Evolutionary conservation across 2,329 filamentous ascomycete genomes (phyloP), one percentile per base, ranked within the genome.

Genomic region (Fusarium nurragi): DNA sequence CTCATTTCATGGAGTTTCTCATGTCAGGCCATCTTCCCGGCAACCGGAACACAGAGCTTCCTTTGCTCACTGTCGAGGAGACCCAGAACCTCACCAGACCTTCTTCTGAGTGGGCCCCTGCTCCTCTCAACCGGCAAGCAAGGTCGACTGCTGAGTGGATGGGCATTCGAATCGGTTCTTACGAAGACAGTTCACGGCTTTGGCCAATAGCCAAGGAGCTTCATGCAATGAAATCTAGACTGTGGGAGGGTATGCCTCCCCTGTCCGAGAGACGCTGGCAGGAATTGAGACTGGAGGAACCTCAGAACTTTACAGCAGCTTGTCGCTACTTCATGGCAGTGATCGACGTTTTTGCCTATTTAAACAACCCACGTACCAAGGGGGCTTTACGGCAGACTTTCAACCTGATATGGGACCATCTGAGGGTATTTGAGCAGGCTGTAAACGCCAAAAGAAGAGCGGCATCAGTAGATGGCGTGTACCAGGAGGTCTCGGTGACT

Each of bases 201-300:
- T 52, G 61, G 21, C 18, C 45, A 1, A 67, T 75, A 4, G 59
- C 67, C 1, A 74, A 74, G 8, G 68, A 72, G 26, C 70, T 75
- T 4, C 69, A 73, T 5, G 57, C 70, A 1, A 74, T 75, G 66
- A 75, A 75, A n/a, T 67, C 68, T 11, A 55, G 72, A 8, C 19
- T 75, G 0, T 75, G 72, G 73, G 71, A 72, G 12, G 73, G 73
- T 4, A 34, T 75, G 1, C 45, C 65, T 6, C 73, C 73, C 4
- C 41, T 75, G 16, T 73, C 73, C 0, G 69, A 73, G 21, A 60
- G 70, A 13, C 60, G 68, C 21, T 75, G 72, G 73, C 41, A 60
- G 2, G 68, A 74, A 0, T 14, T 71, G 22, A 37, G 54, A 0
- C 65, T 75, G 1, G 69, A 74, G 18, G 46, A 67, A 0, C 63